These are phyloP conservation scores for Penicillium decumbens DNA, from an alignment of 2,329 filamentous ascomycete species.

Conservation along the genomic window DNA sequence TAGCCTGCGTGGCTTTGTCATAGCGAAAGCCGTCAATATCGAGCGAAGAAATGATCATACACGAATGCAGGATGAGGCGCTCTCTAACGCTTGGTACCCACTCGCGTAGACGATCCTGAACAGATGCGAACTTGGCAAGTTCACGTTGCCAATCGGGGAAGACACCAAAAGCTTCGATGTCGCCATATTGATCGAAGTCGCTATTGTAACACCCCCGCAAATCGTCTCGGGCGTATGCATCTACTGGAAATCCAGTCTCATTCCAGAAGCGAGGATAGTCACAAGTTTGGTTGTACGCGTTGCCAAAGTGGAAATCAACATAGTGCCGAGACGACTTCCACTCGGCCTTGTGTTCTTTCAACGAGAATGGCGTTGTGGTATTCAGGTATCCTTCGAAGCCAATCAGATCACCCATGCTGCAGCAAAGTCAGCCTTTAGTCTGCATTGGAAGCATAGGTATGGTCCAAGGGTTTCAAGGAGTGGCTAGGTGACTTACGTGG, in stretches of 20 bases:
- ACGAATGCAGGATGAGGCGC: conserved; percentile 58
- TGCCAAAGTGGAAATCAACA: conserved; percentile 54
- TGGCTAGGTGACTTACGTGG: conserved; percentile 46
- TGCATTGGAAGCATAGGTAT: not conserved
- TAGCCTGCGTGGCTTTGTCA: conserved; percentile 63
- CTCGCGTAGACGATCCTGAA: conserved; percentile 63
- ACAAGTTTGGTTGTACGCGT: conserved; percentile 52
- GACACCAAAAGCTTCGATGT: conserved; percentile 60
- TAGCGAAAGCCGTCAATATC: conserved; percentile 64
- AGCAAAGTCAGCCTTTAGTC: not conserved
- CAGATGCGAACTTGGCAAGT: conserved; percentile 61
- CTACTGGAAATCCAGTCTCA: conserved; percentile 52
- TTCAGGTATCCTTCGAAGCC: conserved; percentile 60
- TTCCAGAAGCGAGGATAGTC: conserved; percentile 60
- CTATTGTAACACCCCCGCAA: conserved; percentile 57
- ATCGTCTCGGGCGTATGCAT: conserved; percentile 43
- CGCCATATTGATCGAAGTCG: conserved; percentile 63
- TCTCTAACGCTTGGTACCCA: conserved; percentile 57
- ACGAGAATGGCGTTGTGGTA: conserved; percentile 52
- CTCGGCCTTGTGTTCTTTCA: conserved; percentile 53
- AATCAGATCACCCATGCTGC: conserved; percentile 55
- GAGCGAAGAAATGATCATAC: conserved; percentile 58
- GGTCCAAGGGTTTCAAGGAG: not conserved
- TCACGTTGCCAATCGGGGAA: conserved; percentile 61
- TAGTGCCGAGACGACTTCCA: conserved; percentile 56